Evolutionary conservation across 805 yeast species (phyloP), one percentile per base, ranked within the genome.

Genomic region (Candida patagonica): DNA sequence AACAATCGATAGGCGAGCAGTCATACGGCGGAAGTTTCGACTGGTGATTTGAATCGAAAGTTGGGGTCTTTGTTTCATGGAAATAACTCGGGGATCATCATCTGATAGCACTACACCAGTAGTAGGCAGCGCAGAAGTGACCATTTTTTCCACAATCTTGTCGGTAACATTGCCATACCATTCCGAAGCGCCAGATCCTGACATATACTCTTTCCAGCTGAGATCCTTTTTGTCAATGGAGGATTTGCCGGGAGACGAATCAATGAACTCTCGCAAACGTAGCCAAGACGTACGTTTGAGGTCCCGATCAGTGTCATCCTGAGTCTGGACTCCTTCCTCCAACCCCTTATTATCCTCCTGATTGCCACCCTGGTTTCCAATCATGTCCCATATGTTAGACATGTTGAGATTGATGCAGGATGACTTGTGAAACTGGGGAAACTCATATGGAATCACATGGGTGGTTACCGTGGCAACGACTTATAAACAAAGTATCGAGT

Each of bases 81-180:
- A 70, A 34, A 66, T 72, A n/a, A 76, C 63, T 39, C 95, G 53
- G 16, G 38, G 12, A 22, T 35, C 38, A 9, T n/a, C 26, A 19
- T 30, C 31, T n/a, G 21, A 44, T 13, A 59, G 62, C 15, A 67
- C 67, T 15, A 71, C 70, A 2, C 74, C 66, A 0, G 74, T 62
- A 0, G 82, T 69, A 0, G 94, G 92, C 20, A 84, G 63, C 1
- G 87, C 80, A 78, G 83, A 74, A 17, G 76, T 65, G 6, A 85
- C 61, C 37, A 84, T 63, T 52, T 77, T 72, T 51, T 86, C 95
- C 48, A 85, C 71, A 40, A 85, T 59, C 41, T 78, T 78, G 49
- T 85, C 94, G 0, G 83, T 68, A 26, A 46, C 20, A 20, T 26
- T 44, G 17, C 37, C 27, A 10, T 37, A 31, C 35, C 41, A 24